Evolutionary conservation across 2,329 filamentous ascomycete species (phyloP).

Genomic region (Bipolaris gigantea): DNA sequence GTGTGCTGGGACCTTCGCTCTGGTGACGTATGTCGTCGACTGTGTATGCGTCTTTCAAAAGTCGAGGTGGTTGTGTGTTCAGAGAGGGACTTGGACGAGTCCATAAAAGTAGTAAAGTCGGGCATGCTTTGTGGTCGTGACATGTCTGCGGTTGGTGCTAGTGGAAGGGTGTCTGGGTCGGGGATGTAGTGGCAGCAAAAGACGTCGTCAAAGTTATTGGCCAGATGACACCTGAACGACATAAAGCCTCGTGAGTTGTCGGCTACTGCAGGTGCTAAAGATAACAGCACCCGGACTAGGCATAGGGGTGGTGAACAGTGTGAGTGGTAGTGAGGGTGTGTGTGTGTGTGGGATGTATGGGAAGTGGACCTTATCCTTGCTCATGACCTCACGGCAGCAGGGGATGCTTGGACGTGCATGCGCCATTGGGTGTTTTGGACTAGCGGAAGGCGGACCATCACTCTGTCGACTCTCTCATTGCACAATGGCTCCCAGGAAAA

Average conservation of each 20-base stretch:
- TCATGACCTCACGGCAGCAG: constrained; percentile 39
- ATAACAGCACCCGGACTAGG: constrained; percentile 10
- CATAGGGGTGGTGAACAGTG: constrained; percentile 1
- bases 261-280: background rate
- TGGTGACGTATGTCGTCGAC: constrained; percentile 25
- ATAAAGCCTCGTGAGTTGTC: constrained; percentile 7
- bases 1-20: constrained; percentile 21
- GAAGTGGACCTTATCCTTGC: constrained; percentile 34
- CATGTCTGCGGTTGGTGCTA: constrained; percentile 16
- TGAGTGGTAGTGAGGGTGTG: constrained; percentile 11
- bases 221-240: constrained; percentile 12
- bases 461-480: background rate
- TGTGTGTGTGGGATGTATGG: constrained; percentile 19
- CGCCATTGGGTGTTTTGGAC: constrained; percentile 6
- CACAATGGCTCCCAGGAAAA: constrained; percentile 8
- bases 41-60: constrained; percentile 28
- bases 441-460: constrained; percentile 3
- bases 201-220: constrained; percentile 14
- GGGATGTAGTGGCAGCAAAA: constrained; percentile 11
- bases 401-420: constrained; percentile 10
- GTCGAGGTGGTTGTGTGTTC: constrained; percentile 21
- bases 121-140: constrained; percentile 41
- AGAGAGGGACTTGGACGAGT: constrained; percentile 28
- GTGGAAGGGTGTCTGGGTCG: background rate
- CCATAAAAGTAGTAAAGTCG: constrained; percentile 38